Evolutionary conservation across 139 green algal genomes (phyloP).

Genomic region (Coelastrella sp.): DNA sequence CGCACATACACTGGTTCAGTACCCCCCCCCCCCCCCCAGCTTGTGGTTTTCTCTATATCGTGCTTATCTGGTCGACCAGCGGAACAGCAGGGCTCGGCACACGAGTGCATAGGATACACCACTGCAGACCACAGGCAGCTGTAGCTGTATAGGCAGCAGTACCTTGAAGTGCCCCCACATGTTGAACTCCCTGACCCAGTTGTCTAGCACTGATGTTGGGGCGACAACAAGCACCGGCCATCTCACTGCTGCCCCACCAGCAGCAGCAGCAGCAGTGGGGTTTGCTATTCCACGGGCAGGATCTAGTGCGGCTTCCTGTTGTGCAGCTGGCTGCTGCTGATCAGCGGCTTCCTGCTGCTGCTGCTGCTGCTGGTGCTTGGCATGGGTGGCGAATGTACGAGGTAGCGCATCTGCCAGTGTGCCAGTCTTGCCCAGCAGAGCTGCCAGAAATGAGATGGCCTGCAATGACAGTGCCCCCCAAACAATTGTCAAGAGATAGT

Average conservation of each 20-base stretch:
- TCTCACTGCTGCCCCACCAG: background rate
- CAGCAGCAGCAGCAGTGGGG: background rate
- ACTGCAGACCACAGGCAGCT: background rate
- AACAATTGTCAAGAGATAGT: background rate
- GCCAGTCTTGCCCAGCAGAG: slow-evolving; percentile 63
- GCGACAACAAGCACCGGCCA: slow-evolving; percentile 78
- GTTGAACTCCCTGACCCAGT: slow-evolving; percentile 55
- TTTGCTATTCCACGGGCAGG: no score
- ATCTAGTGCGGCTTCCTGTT: no score
- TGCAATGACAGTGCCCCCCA: slow-evolving; percentile 58
- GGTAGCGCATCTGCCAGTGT: background rate
- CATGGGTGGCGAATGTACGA: background rate
- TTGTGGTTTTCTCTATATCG: no score
- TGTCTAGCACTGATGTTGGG: slow-evolving; percentile 70
- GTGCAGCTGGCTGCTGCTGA: background rate
- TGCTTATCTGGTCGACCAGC: no score
- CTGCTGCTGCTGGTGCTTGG: slow-evolving; percentile 15
- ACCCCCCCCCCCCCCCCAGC: no score
- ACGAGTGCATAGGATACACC: no score
- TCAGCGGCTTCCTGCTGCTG: background rate
- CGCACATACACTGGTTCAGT: no score
- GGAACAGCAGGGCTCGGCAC: no score
- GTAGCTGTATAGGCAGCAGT: background rate
- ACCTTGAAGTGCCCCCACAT: slow-evolving; percentile 56
- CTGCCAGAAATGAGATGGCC: slow-evolving; percentile 78